A percentile compares a stretch with the other conserved stretches of the same genome.
phyloP scores from a whole-genome alignment of 2,329 filamentous ascomycete genomes.

The Fusarium metavorans region DNA sequence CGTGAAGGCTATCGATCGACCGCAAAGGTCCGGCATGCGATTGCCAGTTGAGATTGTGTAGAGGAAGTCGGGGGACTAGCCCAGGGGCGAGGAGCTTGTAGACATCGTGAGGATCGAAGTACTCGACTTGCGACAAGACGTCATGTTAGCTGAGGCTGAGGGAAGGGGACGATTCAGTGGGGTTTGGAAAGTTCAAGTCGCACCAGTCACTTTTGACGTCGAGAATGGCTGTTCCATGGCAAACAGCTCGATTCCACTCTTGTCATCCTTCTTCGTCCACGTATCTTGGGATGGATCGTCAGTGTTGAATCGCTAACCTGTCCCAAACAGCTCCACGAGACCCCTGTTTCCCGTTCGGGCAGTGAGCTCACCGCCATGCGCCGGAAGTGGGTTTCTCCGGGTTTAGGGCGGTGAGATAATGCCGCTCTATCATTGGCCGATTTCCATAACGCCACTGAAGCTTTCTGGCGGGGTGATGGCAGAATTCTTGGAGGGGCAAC shows the following conservation, averaged over 20 bases:
- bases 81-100: constrained; percentile 85
- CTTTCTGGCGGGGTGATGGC: constrained; percentile 47
- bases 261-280: constrained; percentile 46
- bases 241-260: constrained; percentile 43
- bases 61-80: constrained; percentile 81
- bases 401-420: constrained; percentile 39
- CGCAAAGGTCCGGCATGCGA: constrained; percentile 90
- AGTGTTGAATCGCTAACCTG: constrained; percentile 37
- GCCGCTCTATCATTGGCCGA: constrained; percentile 26
- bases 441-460: constrained; percentile 29
- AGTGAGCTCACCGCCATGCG: constrained; percentile 42
- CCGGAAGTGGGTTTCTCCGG: constrained; percentile 47
- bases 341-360: constrained; percentile 30
- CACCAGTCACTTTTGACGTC: constrained; percentile 83
- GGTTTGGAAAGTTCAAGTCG: constrained; percentile 11
- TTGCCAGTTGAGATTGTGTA: constrained; percentile 97
- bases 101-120: constrained; percentile 91
- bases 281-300: constrained; percentile 27
- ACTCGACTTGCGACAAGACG: constrained; percentile 77
- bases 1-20: constrained; percentile 92
- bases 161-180: not conserved
- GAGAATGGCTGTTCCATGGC: constrained; percentile 76
- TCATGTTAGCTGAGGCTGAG: constrained; percentile 31
- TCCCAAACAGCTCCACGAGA: constrained; percentile 38
- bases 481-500: constrained; percentile 50